A percentile compares a stretch with the other conserved stretches of the same genome.
These are phyloP conservation scores for Schizothecium vesticola DNA, from an alignment of 495 filamentous ascomycete species.

Conservation along the genomic window DNA sequence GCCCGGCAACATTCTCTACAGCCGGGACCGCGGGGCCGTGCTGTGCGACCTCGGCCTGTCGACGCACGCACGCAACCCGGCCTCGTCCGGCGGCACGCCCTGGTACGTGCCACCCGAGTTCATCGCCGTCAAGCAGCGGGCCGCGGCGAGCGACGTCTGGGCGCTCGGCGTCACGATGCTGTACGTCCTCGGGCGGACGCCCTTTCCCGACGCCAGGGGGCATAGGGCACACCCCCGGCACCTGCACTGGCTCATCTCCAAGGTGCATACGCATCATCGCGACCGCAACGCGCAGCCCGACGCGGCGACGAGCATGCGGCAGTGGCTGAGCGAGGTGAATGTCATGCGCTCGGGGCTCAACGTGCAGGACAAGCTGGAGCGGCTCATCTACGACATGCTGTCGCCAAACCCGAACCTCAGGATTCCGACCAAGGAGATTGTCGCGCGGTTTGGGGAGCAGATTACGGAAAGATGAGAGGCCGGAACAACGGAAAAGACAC, in stretches of 20 bases:
- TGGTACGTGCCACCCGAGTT: slow-evolving; percentile 49
- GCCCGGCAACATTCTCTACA: slow-evolving; percentile 49
- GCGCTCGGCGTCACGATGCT: slow-evolving; percentile 47
- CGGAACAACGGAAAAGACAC: background rate
- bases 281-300: slow-evolving; percentile 32
- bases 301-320: slow-evolving; percentile 40
- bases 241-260: slow-evolving; percentile 44
- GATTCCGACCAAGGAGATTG: slow-evolving; percentile 37
- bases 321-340: slow-evolving; percentile 42
- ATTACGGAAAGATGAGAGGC: slow-evolving; percentile 14
- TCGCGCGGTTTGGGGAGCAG: slow-evolving; percentile 32
- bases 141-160: slow-evolving; percentile 44
- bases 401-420: slow-evolving; percentile 38
- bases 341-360: slow-evolving; percentile 33
- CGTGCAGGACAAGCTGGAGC: slow-evolving; percentile 35
- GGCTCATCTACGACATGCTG: slow-evolving; percentile 41
- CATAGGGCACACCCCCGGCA: slow-evolving; percentile 37
- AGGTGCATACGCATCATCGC: slow-evolving; percentile 18
- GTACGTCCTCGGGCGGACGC: slow-evolving; percentile 42
- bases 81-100: slow-evolving; percentile 43
- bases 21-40: slow-evolving; percentile 44
- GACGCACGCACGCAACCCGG: slow-evolving; percentile 32
- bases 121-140: slow-evolving; percentile 42
- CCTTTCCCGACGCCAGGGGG: slow-evolving; percentile 42
- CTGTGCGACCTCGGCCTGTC: slow-evolving; percentile 47